These are phyloP conservation scores for Neofusicoccum laricinum DNA, from an alignment of 2,329 filamentous ascomycete genomes.

Conservation along the genomic window DNA sequence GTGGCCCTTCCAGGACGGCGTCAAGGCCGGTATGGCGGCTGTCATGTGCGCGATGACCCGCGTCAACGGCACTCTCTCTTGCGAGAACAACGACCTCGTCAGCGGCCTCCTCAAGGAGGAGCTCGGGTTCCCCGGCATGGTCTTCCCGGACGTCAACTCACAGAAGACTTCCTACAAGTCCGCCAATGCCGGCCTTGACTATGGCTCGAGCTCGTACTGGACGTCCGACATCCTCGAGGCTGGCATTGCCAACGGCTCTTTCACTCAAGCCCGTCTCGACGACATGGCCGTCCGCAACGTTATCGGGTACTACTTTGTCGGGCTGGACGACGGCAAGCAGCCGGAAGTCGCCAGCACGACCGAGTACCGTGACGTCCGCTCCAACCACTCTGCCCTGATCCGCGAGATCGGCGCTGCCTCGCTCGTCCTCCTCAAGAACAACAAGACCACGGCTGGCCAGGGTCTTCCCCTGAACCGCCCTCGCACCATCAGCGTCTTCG, in stretches of 20 bases:
- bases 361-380: constrained; percentile 28
- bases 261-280: constrained; percentile 28
- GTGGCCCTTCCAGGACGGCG: constrained; percentile 30
- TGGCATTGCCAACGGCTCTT: constrained; percentile 28
- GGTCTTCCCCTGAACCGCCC: constrained; percentile 65
- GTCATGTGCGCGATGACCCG: constrained; percentile 37
- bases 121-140: constrained; percentile 35
- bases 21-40: constrained; percentile 26
- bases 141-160: constrained; percentile 28
- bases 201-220: constrained; percentile 17
- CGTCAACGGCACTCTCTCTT: constrained; percentile 45
- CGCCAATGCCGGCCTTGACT: constrained; percentile 20
- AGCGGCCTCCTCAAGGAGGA: constrained; percentile 50
- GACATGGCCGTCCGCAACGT: constrained; percentile 40
- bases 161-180: constrained; percentile 23
- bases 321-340: constrained; percentile 46
- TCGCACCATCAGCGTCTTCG: constrained; percentile 48
- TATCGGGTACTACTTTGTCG: constrained; percentile 50
- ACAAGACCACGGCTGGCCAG: constrained; percentile 44
- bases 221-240: constrained; percentile 26
- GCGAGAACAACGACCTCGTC: constrained; percentile 44
- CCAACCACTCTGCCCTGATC: constrained; percentile 34
- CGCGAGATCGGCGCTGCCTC: constrained; percentile 44
- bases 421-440: constrained; percentile 60
- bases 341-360: constrained; percentile 26